phyloP scores from a whole-genome alignment of 352 stramenopile species.

The Blastocystis sp. region DNA sequence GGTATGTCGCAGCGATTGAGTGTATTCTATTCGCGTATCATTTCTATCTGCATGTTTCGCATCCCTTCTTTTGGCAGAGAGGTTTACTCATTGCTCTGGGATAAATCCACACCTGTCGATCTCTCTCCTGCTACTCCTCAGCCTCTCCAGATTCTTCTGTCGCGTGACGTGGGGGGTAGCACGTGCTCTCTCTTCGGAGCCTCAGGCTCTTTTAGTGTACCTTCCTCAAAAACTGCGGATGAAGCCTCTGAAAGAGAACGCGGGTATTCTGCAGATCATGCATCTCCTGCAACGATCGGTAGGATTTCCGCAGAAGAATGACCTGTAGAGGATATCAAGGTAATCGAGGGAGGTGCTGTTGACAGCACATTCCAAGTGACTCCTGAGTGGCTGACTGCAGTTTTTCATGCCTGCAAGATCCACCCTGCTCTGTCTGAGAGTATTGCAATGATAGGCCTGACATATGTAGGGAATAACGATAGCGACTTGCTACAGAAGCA shows the following conservation, averaged over 20 bases:
- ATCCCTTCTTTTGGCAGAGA: conserved; percentile 51
- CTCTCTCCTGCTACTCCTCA: background rate
- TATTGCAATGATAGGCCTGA: background rate
- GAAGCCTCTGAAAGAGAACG: background rate
- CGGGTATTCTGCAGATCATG: background rate
- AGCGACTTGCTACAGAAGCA: conserved; percentile 26
- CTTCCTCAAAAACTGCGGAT: background rate
- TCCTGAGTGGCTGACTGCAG: background rate
- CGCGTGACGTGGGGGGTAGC: background rate
- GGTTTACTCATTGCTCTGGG: conserved; percentile 33
- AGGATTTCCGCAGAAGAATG: background rate
- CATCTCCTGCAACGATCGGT: conserved; percentile 24
- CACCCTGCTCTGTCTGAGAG: background rate
- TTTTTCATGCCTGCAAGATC: conserved; percentile 42
- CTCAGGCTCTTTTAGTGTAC: background rate
- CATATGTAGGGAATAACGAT: background rate
- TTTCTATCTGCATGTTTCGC: conserved; percentile 59
- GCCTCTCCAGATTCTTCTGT: background rate
- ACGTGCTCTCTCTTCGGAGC: conserved; percentile 34
- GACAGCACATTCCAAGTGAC: conserved; percentile 16
- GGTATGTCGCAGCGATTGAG: conserved; percentile 39
- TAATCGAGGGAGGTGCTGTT: background rate
- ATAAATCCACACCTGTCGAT: background rate
- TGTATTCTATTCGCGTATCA: conserved; percentile 59
- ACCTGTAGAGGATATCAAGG: conserved; percentile 27